These are phyloP conservation scores for Poa pratensis DNA, from an alignment of 176 grass and related monocot genomes.

Conservation along the genomic window DNA sequence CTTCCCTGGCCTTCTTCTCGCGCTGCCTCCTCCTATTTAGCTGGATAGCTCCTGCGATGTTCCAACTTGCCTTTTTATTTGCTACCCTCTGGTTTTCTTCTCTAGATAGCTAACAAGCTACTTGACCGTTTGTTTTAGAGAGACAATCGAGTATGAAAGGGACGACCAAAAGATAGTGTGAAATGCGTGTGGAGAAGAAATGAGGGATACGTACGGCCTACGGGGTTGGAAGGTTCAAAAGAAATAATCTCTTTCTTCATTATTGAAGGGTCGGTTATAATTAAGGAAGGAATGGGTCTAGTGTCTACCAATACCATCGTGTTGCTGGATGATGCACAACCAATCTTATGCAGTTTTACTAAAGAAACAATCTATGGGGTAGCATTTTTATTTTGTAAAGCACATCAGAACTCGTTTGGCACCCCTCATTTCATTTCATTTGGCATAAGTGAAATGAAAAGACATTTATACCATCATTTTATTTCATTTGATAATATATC, in stretches of 20 bases:
- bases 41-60: not conserved
- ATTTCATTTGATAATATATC: too few species aligned
- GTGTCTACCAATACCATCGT: too few species aligned
- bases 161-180: conserved; percentile 56
- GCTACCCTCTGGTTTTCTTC: not conserved
- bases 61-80: not conserved
- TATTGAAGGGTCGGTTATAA: not conserved
- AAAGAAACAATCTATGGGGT: too few species aligned
- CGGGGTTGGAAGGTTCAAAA: conserved; percentile 18
- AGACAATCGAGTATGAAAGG: conserved; percentile 45
- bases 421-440: too few species aligned
- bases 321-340: too few species aligned
- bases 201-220: conserved; percentile 15
- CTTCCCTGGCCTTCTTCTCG: not conserved
- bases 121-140: conserved; percentile 41
- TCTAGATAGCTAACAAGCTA: conserved; percentile 3
- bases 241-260: conserved; percentile 30
- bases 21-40: conserved; percentile 21
- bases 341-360: too few species aligned
- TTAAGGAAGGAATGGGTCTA: too few species aligned
- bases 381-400: too few species aligned
- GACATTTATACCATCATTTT: too few species aligned
- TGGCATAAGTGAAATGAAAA: too few species aligned
- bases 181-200: conserved; percentile 34
- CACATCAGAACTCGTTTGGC: too few species aligned